These are phyloP conservation scores for Achaetomiella virescens DNA, from an alignment of 495 filamentous ascomycete genomes.

Conservation along the genomic window DNA sequence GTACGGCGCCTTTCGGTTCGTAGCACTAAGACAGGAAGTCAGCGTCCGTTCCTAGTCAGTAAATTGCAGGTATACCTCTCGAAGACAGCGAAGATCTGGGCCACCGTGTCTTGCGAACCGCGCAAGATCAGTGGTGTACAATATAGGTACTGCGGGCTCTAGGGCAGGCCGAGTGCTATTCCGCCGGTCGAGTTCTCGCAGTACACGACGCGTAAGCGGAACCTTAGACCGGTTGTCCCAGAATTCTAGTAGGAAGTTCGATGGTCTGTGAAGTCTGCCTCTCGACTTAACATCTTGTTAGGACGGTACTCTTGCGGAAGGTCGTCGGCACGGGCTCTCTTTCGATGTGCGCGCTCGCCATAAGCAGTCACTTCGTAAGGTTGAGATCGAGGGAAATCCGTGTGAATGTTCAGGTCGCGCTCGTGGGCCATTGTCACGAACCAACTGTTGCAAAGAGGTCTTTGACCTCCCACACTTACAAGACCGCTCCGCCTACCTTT, in stretches of 20 bases:
- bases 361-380: slow-evolving; percentile 3
- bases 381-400: not conserved
- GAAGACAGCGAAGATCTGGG: slow-evolving; percentile 21
- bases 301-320: slow-evolving; percentile 13
- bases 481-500: too few relatives aligned
- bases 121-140: slow-evolving; percentile 13
- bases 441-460: too few relatives aligned
- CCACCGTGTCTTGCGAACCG: slow-evolving; percentile 18
- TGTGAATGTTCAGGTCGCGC: slow-evolving; percentile 1
- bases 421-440: too few relatives aligned
- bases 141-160: slow-evolving; percentile 8
- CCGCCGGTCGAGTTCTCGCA: slow-evolving; percentile 33
- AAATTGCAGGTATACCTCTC: slow-evolving; percentile 13
- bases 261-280: slow-evolving; percentile 6
- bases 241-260: slow-evolving; percentile 25
- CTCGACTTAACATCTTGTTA: slow-evolving; percentile 18
- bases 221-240: slow-evolving; percentile 33
- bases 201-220: slow-evolving; percentile 25
- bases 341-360: slow-evolving; percentile 14
- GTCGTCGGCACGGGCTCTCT: slow-evolving; percentile 10
- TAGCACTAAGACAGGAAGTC: slow-evolving; percentile 11
- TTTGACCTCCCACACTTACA: too few relatives aligned
- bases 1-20: slow-evolving; percentile 7
- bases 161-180: slow-evolving; percentile 15
- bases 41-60: not conserved